Evolutionary conservation across 2,329 filamentous ascomycete species (phyloP), one percentile per base, ranked within the genome.

Genomic region (Fusarium illudens): DNA sequence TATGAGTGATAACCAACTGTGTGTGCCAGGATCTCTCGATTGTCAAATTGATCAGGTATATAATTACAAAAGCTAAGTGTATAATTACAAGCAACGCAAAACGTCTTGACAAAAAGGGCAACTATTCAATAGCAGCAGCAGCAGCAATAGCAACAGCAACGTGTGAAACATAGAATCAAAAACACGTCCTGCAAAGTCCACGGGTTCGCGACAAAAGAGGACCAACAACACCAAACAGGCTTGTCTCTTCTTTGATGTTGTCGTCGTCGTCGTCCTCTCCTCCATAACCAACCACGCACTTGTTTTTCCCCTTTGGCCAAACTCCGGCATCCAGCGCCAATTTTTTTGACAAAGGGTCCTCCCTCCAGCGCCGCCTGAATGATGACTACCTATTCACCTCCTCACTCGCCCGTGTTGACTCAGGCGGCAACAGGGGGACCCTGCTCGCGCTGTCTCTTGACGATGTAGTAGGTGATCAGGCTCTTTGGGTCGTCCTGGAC

Each of bases 381-480:
- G 27, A 54, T 37, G 15, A 27, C 44, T 48, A 39, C 48, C 44
- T 48, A 39, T 51, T 48, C 13, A 32, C 32, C 15, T 44, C 11
- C 32, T 34, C 50, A 32, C n/a, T 10, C 12, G 22, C 17, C 34
- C 9, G 15, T 36, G 8, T 42, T 20, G 20, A 36, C 13, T 64
- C 58, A 64, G 34, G 39, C 60, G 11, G 42, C 39, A 37, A 70
- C 36, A 50, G 60, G 36, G 25, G 65, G 59, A 29, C 64, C 71
- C 60, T 77, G 75, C 78, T 90, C 88, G 54, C 87, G 81, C 78
- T 90, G 88, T 75, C 84, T 84, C 83, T 90, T 90, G 37, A 92
- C 91, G 73, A 94, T 90, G 77, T 94, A 94, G 76, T 94, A 94
- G 10, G 90, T 94, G 72, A 94, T 89, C 64, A 94, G 78, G 70